Conservation (phyloP, 345 rosid genomes). For the Boechera divaricarpa region DNA sequence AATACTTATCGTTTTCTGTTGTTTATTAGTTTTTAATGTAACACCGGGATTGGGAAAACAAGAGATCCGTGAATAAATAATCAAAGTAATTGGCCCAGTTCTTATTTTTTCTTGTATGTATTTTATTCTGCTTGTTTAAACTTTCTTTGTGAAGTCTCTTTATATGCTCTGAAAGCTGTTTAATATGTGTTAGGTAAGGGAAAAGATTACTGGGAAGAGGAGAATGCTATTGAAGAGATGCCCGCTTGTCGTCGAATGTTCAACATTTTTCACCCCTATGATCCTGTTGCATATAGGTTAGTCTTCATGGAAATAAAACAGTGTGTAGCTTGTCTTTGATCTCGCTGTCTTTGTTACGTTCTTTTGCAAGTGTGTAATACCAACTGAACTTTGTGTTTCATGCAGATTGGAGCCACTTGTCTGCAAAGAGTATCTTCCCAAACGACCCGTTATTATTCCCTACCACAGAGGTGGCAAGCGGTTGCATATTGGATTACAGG, state of each 20-base stretch:
- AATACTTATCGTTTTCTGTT: constrained; percentile 34
- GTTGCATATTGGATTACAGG: constrained; percentile 95
- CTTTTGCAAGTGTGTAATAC: constrained; percentile 16
- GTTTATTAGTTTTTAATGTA: neutral
- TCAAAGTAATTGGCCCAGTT: neutral
- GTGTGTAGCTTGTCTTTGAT: constrained; percentile 11
- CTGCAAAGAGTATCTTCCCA: constrained; percentile 70
- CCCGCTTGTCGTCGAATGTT: constrained; percentile 95
- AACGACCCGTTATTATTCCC: constrained; percentile 88
- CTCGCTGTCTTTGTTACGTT: neutral
- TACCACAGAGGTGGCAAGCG: constrained; percentile 97
- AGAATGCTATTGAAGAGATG: constrained; percentile 82
- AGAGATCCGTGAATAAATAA: neutral
- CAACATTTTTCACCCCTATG: constrained; percentile 97
- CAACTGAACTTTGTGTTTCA: constrained; percentile 27
- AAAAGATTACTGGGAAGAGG: constrained; percentile 85
- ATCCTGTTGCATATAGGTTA: constrained; percentile 99
- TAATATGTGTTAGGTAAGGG: constrained; percentile 70
- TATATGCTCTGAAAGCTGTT: constrained; percentile 6
- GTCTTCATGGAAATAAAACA: constrained; percentile 25
- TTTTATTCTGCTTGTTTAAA: constrained; percentile 5
- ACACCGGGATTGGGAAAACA: neutral
- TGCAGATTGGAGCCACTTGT: constrained; percentile 93
- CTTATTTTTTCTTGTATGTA: neutral
- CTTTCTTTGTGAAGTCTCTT: constrained; percentile 3